Evolutionary conservation across 441 rosid species (phyloP).

Genomic region (Hura crepitans): DNA sequence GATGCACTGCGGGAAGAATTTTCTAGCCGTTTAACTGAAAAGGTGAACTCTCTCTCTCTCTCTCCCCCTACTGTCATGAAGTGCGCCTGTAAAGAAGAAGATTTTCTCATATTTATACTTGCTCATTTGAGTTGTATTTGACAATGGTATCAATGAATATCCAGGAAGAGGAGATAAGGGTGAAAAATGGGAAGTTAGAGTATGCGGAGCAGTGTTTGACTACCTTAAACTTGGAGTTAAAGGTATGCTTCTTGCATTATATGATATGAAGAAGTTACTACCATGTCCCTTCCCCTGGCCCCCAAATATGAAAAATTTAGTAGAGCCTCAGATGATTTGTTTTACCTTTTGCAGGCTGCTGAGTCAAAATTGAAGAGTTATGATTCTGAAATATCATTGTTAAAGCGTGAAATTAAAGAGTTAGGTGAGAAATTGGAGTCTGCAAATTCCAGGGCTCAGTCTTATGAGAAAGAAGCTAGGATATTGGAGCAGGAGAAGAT

Average conservation of each 20-base stretch:
- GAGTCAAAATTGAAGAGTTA: slow-evolving; percentile 76
- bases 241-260: slow-evolving; percentile 44
- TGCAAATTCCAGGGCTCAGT: slow-evolving; percentile 61
- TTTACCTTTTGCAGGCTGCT: slow-evolving; percentile 62
- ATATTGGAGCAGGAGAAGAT: slow-evolving; percentile 84
- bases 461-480: slow-evolving; percentile 78
- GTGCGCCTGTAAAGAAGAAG: neutral
- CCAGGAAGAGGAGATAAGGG: slow-evolving; percentile 85
- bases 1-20: slow-evolving; percentile 83
- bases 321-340: neutral
- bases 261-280: neutral
- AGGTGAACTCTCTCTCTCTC: slow-evolving; percentile 45
- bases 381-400: slow-evolving; percentile 58
- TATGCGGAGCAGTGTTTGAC: slow-evolving; percentile 76
- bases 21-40: slow-evolving; percentile 48
- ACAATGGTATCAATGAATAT: slow-evolving; percentile 24
- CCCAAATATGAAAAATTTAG: neutral
- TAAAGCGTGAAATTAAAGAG: slow-evolving; percentile 57
- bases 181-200: slow-evolving; percentile 64
- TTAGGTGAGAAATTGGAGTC: slow-evolving; percentile 61
- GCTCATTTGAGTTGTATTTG: too few relatives aligned
- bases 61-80: neutral
- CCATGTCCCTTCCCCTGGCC: neutral
- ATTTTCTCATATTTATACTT: neutral
- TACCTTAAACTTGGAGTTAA: slow-evolving; percentile 69